phyloP scores from a whole-genome alignment of 1,139 yeast genomes.

The Candida sp. region DNA sequence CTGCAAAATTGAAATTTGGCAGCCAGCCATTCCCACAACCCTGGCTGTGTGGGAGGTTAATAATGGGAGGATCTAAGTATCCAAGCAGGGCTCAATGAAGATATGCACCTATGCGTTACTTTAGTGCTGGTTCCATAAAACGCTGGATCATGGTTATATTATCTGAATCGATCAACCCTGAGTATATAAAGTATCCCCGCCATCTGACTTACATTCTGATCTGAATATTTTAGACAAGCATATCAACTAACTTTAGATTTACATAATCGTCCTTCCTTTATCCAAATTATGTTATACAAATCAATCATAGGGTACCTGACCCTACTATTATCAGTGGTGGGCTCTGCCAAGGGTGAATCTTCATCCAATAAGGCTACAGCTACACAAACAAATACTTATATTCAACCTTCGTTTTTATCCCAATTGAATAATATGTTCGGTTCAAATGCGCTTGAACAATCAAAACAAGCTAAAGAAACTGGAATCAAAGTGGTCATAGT shows the following conservation, averaged over 20 bases:
- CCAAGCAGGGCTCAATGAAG: too few relatives aligned
- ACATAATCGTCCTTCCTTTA: too few relatives aligned
- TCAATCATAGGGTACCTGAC: background rate
- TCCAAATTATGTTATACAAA: background rate
- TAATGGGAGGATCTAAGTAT: background rate
- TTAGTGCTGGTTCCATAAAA: too few relatives aligned
- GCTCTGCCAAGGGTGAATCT: background rate
- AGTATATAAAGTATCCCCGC: background rate
- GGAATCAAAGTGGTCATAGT: conserved; percentile 35
- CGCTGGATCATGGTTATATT: too few relatives aligned
- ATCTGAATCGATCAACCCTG: background rate
- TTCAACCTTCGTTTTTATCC: conserved; percentile 24
- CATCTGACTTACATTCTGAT: background rate
- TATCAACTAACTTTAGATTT: background rate
- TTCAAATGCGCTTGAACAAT: background rate
- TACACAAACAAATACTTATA: conserved; percentile 29
- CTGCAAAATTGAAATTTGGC: background rate
- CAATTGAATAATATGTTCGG: conserved; percentile 11
- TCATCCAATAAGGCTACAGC: conserved; percentile 14
- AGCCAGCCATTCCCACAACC: background rate
- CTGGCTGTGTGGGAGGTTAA: background rate
- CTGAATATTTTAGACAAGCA: background rate
- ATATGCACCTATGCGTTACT: too few relatives aligned
- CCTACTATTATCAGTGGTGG: background rate
- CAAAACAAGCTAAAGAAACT: conserved; percentile 13